phyloP scores from a whole-genome alignment of 2,329 filamentous ascomycete genomes.

The Xylaria sp. region DNA sequence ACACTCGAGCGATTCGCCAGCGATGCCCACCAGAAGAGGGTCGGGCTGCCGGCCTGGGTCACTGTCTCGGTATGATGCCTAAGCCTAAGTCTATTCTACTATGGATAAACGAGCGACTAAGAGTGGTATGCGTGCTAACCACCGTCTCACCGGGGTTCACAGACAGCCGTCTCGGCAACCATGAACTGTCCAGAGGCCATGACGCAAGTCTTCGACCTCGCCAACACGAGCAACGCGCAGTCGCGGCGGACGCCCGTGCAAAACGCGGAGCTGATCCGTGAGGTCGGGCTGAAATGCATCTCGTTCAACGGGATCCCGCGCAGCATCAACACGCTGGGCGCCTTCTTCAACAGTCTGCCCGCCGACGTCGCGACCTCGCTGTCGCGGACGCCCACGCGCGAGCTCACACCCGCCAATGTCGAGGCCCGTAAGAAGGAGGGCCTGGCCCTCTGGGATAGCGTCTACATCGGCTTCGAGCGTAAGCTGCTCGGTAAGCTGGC shows the following conservation, averaged over 20 bases:
- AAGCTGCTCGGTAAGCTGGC: conserved; percentile 78
- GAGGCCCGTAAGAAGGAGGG: conserved; percentile 66
- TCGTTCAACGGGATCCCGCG: conserved; percentile 85
- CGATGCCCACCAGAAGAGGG: conserved; percentile 66
- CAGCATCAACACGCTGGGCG: conserved; percentile 82
- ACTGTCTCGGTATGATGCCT: conserved; percentile 47
- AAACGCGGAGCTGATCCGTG: conserved; percentile 77
- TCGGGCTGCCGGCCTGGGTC: conserved; percentile 50
- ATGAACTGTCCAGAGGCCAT: conserved; percentile 86
- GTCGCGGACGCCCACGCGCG: conserved; percentile 65
- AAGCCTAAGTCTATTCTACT: not conserved
- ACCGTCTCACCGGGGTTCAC: not conserved
- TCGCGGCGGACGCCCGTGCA: conserved; percentile 51
- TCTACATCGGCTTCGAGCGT: conserved; percentile 78
- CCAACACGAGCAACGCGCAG: conserved; percentile 45
- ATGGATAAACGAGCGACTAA: not conserved
- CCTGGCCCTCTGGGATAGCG: conserved; percentile 74
- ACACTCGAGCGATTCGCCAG: conserved; percentile 72
- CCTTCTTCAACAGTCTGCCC: conserved; percentile 73
- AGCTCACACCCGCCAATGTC: conserved; percentile 63
- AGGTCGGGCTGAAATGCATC: conserved; percentile 80
- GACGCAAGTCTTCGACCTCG: conserved; percentile 67
- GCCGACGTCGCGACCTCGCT: conserved; percentile 63
- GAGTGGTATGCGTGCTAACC: not conserved
- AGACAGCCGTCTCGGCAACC: conserved; percentile 85